Evolutionary conservation across 2,329 filamentous ascomycete genomes (phyloP).

Genomic region (Penicillium sp.): DNA sequence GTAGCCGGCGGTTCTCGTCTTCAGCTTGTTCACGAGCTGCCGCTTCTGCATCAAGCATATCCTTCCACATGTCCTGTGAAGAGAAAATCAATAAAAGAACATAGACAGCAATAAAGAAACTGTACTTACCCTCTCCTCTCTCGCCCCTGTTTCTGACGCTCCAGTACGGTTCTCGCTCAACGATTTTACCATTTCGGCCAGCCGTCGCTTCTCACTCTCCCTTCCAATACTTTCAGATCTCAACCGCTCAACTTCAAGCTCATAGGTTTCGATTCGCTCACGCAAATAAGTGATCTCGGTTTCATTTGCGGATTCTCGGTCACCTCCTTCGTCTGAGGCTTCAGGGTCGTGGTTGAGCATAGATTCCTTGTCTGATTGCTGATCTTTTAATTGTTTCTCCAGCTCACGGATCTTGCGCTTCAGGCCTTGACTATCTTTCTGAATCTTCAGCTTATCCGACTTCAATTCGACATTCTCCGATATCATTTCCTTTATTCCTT

Average conservation of each 20-base stretch:
- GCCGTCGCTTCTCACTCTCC: constrained; percentile 81
- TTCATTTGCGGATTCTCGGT: constrained; percentile 60
- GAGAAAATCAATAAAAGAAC: neutral
- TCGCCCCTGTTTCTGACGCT: constrained; percentile 51
- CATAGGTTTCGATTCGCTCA: constrained; percentile 81
- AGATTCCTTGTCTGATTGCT: constrained; percentile 48
- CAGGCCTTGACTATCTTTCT: constrained; percentile 85
- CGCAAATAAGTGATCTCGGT: constrained; percentile 83
- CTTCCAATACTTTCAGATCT: constrained; percentile 74
- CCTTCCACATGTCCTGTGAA: constrained; percentile 82
- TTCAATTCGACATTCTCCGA: constrained; percentile 95
- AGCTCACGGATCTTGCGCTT: constrained; percentile 81
- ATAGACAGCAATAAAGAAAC: neutral
- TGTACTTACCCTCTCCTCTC: constrained; percentile 48
- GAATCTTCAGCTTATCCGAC: constrained; percentile 81
- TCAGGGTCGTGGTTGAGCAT: constrained; percentile 45
- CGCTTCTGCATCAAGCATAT: constrained; percentile 89
- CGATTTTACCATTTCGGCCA: constrained; percentile 76
- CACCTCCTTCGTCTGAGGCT: constrained; percentile 46
- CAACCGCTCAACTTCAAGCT: constrained; percentile 79
- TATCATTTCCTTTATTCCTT: constrained; percentile 97
- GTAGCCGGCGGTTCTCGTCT: constrained; percentile 79
- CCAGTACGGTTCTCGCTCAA: constrained; percentile 56
- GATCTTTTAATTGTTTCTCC: constrained; percentile 72
- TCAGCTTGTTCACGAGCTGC: constrained; percentile 85